Percentiles rank a stretch among this genome's conserved stretches.
These are phyloP conservation scores for Periconia macrospinosa DNA, from an alignment of 2,329 filamentous ascomycete species.

Conservation along the genomic window DNA sequence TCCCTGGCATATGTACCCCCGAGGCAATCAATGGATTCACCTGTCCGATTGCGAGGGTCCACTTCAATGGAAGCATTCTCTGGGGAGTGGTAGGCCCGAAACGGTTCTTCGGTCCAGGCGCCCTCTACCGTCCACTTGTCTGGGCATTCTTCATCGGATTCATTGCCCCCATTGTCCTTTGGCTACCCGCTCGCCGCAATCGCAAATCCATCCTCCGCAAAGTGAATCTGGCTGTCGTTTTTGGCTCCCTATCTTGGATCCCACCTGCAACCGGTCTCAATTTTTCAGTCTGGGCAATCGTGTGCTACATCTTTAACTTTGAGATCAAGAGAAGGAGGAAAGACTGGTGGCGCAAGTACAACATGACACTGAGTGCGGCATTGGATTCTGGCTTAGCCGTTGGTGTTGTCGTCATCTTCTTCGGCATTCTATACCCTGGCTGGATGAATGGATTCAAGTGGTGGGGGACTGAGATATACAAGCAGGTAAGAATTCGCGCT, in stretches of 20 bases:
- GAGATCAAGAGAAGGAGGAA: conserved; percentile 68
- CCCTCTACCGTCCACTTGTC: conserved; percentile 74
- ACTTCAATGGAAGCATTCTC: conserved; percentile 87
- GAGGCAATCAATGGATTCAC: conserved; percentile 85
- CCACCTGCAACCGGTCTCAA: conserved; percentile 82
- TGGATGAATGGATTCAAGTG: conserved; percentile 73
- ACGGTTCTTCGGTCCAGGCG: conserved; percentile 77
- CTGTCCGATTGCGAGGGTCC: conserved; percentile 82
- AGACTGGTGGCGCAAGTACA: conserved; percentile 89
- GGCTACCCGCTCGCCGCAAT: conserved; percentile 65
- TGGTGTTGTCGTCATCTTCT: conserved; percentile 81
- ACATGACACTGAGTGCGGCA: conserved; percentile 83
- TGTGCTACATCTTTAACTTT: conserved; percentile 85
- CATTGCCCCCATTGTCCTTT: conserved; percentile 72
- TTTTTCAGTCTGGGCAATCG: conserved; percentile 83
- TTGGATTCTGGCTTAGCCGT: conserved; percentile 82
- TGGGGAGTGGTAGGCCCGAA: conserved; percentile 85
- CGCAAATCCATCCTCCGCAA: conserved; percentile 68
- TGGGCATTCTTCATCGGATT: conserved; percentile 83
- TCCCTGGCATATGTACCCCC: conserved; percentile 75
- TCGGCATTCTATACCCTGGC: conserved; percentile 81
- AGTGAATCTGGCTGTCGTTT: conserved; percentile 80
- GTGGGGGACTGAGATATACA: conserved; percentile 90
- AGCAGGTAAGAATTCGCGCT: conserved; percentile 51
- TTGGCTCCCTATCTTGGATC: conserved; percentile 83